phyloP scores from a whole-genome alignment of 192 early-diverging fungal genomes.

The Coemansia sp. region DNA sequence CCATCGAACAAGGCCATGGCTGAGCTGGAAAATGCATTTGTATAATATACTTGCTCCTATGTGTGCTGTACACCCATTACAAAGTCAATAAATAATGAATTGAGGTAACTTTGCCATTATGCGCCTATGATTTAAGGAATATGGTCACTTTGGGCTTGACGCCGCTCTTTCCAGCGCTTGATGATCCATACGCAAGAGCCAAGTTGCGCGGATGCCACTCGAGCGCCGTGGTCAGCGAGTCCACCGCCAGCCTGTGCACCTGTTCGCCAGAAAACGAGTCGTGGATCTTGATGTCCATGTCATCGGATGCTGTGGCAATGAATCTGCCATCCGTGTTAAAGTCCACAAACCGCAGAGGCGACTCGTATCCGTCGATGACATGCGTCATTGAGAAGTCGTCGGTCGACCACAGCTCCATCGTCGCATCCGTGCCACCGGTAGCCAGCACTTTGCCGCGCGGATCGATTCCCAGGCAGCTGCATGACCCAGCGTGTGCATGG shows the following conservation, averaged over 20 bases:
- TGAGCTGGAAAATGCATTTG: neutral
- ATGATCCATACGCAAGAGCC: constrained; percentile 38
- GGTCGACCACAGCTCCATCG: constrained; percentile 30
- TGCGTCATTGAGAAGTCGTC: constrained; percentile 31
- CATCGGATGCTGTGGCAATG: constrained; percentile 47
- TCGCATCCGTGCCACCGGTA: constrained; percentile 43
- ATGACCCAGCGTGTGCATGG: constrained; percentile 34
- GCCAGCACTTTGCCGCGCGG: constrained; percentile 25
- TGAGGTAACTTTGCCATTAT: neutral
- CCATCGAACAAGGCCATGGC: constrained; percentile 26
- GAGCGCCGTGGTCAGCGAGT: constrained; percentile 31
- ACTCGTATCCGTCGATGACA: constrained; percentile 30
- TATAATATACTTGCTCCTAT: neutral
- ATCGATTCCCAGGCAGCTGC: constrained; percentile 33
- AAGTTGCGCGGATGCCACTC: constrained; percentile 51
- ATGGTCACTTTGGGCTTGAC: constrained; percentile 22
- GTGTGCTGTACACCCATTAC: neutral
- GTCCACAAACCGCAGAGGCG: constrained; percentile 30
- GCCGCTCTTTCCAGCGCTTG: constrained; percentile 11
- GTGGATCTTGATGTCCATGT: constrained; percentile 27
- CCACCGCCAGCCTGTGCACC: constrained; percentile 19
- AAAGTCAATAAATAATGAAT: neutral
- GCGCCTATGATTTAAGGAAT: constrained; percentile 12
- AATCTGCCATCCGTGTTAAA: constrained; percentile 44
- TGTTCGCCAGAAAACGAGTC: constrained; percentile 29